A percentile compares a stretch with the other conserved stretches of the same genome.
Conservation (phyloP, 352 stramenopile genomes). For the Phytophthora cactorum region DNA sequence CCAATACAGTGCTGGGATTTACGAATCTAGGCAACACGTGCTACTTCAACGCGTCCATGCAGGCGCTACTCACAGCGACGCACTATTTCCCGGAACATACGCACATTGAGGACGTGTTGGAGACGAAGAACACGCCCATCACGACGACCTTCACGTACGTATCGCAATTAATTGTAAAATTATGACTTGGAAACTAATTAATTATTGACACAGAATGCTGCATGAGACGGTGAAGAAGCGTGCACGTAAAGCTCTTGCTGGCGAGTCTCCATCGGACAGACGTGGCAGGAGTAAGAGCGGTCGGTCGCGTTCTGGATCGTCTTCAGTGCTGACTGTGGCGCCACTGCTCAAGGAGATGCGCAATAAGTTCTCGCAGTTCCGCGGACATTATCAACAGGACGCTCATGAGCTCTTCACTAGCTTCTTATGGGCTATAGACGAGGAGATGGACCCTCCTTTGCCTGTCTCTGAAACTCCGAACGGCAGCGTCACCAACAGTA, state of each 20-base stretch:
- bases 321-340: slow-evolving; percentile 61
- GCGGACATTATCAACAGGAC: slow-evolving; percentile 96
- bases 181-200: slow-evolving; percentile 2
- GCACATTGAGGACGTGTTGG: slow-evolving; percentile 53
- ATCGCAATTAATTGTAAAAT: neutral
- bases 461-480: slow-evolving; percentile 5
- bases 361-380: slow-evolving; percentile 92
- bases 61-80: slow-evolving; percentile 92
- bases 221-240: slow-evolving; percentile 69
- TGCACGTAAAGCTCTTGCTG: slow-evolving; percentile 36
- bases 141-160: slow-evolving; percentile 74
- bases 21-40: slow-evolving; percentile 95
- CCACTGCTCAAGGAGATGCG: slow-evolving; percentile 72
- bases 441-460: slow-evolving; percentile 63
- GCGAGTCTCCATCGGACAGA: slow-evolving; percentile 16
- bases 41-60: slow-evolving; percentile 92
- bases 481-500: slow-evolving; percentile 32
- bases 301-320: slow-evolving; percentile 30
- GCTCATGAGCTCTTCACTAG: slow-evolving; percentile 95
- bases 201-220: slow-evolving; percentile 43
- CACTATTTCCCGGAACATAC: slow-evolving; percentile 69
- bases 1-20: slow-evolving; percentile 63
- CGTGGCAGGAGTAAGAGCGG: slow-evolving; percentile 32
- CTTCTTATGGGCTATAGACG: slow-evolving; percentile 91
- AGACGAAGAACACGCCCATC: slow-evolving; percentile 89